Percentiles rank a stretch among this genome's conserved stretches.
These are phyloP conservation scores for Exobasidium cylindrosporum DNA, from an alignment of 1,284 basidiomycete genomes.

Conservation along the genomic window DNA sequence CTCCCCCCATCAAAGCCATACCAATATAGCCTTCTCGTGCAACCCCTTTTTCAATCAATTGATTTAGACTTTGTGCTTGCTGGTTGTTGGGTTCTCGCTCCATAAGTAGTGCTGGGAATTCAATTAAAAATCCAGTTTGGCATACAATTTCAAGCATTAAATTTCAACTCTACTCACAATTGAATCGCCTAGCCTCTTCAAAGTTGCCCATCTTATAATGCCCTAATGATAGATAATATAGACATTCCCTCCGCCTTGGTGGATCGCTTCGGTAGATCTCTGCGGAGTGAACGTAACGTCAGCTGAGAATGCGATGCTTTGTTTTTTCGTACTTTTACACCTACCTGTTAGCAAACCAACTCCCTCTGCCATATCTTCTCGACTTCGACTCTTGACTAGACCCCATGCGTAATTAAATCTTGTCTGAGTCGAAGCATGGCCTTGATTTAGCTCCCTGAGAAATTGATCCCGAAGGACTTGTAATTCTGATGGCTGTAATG, in stretches of 20 bases:
- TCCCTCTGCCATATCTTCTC: conserved; percentile 65
- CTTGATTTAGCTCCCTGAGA: conserved; percentile 73
- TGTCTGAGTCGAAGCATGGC: conserved; percentile 87
- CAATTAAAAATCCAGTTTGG: background rate
- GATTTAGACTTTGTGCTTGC: conserved; percentile 80
- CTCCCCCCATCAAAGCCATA: conserved; percentile 88
- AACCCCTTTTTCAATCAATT: conserved; percentile 83
- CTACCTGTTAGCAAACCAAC: conserved; percentile 85
- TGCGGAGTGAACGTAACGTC: conserved; percentile 52
- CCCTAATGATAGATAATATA: conserved; percentile 94
- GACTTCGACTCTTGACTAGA: conserved; percentile 57
- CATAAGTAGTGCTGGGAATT: conserved; percentile 69
- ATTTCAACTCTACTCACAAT: conserved; percentile 70
- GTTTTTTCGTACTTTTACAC: conserved; percentile 29
- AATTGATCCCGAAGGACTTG: conserved; percentile 83
- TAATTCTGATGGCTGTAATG: conserved; percentile 82
- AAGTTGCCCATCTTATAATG: conserved; percentile 97
- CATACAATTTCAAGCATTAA: conserved; percentile 2
- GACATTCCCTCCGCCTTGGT: conserved; percentile 81
- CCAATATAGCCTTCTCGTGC: conserved; percentile 88
- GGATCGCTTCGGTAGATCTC: conserved; percentile 91
- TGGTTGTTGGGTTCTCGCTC: conserved; percentile 92
- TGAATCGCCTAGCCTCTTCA: conserved; percentile 87
- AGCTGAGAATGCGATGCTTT: background rate
- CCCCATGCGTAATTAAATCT: conserved; percentile 95